These are phyloP conservation scores for Peronospora destructor DNA, from an alignment of 352 stramenopile genomes.

Conservation along the genomic window DNA sequence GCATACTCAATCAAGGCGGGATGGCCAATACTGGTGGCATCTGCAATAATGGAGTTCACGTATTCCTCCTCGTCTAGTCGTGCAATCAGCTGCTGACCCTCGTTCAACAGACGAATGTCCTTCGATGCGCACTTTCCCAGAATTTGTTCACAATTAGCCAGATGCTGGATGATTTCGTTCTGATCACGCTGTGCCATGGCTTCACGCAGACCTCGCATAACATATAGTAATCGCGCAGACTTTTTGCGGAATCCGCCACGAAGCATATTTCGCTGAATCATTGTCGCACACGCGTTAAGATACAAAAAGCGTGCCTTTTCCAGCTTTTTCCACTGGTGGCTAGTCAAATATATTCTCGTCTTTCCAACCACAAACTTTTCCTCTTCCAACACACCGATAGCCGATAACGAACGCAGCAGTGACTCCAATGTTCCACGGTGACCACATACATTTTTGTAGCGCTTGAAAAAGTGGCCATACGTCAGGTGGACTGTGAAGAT, in stretches of 20 bases:
- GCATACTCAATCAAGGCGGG: conserved; percentile 60
- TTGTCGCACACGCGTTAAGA: conserved; percentile 70
- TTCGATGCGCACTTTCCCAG: conserved; percentile 44
- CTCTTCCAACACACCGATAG: conserved; percentile 74
- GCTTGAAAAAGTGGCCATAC: conserved; percentile 73
- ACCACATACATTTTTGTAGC: conserved; percentile 78
- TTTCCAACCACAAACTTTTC: conserved; percentile 72
- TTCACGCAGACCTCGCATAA: conserved; percentile 46
- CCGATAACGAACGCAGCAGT: conserved; percentile 62
- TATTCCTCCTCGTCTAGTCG: conserved; percentile 73
- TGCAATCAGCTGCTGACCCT: conserved; percentile 44
- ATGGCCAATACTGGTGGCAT: conserved; percentile 51
- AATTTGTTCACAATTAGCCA: conserved; percentile 51
- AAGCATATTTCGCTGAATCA: conserved; percentile 82
- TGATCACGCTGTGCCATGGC: conserved; percentile 50
- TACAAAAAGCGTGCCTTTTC: conserved; percentile 73
- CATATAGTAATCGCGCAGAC: conserved; percentile 47
- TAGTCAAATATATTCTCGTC: conserved; percentile 68
- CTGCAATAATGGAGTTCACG: conserved; percentile 60
- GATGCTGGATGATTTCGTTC: conserved; percentile 55
- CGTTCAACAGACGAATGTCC: conserved; percentile 56
- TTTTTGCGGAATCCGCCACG: conserved; percentile 60
- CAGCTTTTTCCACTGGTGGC: conserved; percentile 74
- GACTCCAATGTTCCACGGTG: conserved; percentile 70
- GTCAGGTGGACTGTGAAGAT: conserved; percentile 72